phyloP scores from a whole-genome alignment of 2,329 filamentous ascomycete species.

The Colletotrichum tropicale region DNA sequence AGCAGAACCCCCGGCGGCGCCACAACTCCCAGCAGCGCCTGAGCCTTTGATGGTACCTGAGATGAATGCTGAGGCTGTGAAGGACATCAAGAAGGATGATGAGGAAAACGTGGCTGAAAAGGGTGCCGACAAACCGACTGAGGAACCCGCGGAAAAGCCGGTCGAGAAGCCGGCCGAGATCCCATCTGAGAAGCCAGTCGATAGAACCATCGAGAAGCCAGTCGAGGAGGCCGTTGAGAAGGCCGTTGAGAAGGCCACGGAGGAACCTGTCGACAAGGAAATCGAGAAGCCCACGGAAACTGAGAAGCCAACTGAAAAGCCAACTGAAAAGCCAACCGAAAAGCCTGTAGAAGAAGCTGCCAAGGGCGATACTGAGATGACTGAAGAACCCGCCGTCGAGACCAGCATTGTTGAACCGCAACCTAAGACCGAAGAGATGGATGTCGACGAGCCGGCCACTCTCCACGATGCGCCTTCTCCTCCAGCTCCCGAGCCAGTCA shows the following conservation, averaged over 20 bases:
- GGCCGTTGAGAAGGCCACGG: neutral
- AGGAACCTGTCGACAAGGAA: neutral
- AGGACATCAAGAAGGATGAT: neutral
- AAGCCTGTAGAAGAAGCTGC: neutral
- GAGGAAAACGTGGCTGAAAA: neutral
- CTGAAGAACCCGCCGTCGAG: neutral
- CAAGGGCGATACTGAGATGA: slow-evolving; percentile 20
- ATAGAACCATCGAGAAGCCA: neutral
- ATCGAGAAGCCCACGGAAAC: neutral
- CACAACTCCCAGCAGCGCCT: neutral
- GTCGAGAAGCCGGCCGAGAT: neutral
- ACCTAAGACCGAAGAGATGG: slow-evolving; percentile 47
- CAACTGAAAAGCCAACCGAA: neutral
- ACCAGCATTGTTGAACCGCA: slow-evolving; percentile 21
- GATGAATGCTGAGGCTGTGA: neutral
- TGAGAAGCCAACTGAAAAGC: neutral
- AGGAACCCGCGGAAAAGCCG: neutral
- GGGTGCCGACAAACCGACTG: neutral
- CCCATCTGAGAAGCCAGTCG: neutral
- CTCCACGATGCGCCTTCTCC: neutral
- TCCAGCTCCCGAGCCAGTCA: neutral
- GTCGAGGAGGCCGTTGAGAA: neutral
- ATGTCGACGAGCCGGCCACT: slow-evolving; percentile 34
- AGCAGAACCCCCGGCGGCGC: neutral
- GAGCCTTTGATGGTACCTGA: neutral